Conservation (phyloP, 768 basidiomycete species). For the Amylocystis lapponica region DNA sequence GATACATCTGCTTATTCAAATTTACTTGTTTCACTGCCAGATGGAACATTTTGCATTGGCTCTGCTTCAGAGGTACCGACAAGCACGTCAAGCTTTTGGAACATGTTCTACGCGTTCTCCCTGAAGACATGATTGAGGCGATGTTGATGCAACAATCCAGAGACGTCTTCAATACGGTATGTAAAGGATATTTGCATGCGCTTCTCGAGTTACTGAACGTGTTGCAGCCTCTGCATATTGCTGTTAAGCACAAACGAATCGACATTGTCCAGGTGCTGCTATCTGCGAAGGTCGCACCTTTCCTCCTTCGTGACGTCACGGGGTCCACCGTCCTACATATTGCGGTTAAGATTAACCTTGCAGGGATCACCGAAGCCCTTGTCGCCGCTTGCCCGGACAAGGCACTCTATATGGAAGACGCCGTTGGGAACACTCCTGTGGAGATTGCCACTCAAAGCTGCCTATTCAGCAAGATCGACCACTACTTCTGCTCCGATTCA, state of each 20-base stretch:
- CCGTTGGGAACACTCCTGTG: conserved; percentile 26
- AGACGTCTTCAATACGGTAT: neutral
- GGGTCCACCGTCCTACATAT: conserved; percentile 50
- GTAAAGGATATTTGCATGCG: too few relatives aligned
- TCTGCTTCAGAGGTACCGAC: conserved; percentile 26
- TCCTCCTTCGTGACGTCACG: conserved; percentile 37
- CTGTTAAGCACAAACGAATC: conserved; percentile 33
- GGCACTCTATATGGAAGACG: conserved; percentile 43
- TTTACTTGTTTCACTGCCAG: too few relatives aligned
- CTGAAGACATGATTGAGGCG: conserved; percentile 40
- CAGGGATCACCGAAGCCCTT: conserved; percentile 34
- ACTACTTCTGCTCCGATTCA: too few relatives aligned
- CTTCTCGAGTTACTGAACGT: too few relatives aligned
- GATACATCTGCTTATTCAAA: too few relatives aligned
- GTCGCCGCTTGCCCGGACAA: conserved; percentile 30
- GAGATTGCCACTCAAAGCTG: conserved; percentile 20
- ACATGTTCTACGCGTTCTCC: conserved; percentile 41
- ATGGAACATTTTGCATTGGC: conserved; percentile 52
- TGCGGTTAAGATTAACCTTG: conserved; percentile 32
- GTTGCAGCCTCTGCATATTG: conserved; percentile 47
- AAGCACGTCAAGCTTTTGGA: conserved; percentile 27
- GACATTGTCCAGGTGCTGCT: conserved; percentile 26
- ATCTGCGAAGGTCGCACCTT: conserved; percentile 27
- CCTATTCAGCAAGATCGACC: neutral
- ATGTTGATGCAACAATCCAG: conserved; percentile 44